Conservation (phyloP, 1,284 basidiomycete species). For the Marasmius tenuissimus region DNA sequence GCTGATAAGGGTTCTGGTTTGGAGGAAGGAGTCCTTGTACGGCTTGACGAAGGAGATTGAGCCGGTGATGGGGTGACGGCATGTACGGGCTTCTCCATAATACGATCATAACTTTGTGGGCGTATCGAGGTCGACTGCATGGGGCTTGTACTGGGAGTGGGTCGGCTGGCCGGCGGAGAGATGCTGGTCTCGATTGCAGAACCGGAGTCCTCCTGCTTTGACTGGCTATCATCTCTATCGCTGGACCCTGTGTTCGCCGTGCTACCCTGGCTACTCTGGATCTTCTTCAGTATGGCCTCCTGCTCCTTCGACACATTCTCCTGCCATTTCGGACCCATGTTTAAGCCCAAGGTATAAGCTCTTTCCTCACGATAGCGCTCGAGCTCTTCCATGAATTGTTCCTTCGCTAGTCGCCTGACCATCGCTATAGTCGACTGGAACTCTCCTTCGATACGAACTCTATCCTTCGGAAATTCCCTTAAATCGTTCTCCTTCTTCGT, state of each 20-base stretch:
- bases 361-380: constrained; percentile 28
- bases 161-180: background rate
- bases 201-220: background rate
- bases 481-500: background rate
- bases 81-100: background rate
- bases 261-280: constrained; percentile 20
- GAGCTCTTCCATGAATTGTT: constrained; percentile 26
- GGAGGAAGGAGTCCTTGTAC: background rate
- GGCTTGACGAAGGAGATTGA: background rate
- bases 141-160: background rate
- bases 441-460: constrained; percentile 3
- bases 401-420: constrained; percentile 27
- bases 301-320: constrained; percentile 25
- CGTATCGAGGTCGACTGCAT: background rate
- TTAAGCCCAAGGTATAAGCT: constrained; percentile 21
- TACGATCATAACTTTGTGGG: background rate
- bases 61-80: background rate
- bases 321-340: constrained; percentile 16
- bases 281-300: constrained; percentile 28
- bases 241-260: background rate
- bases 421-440: constrained; percentile 7
- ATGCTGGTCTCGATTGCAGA: background rate
- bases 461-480: background rate
- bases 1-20: background rate
- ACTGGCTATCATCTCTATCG: background rate